phyloP scores from a whole-genome alignment of 352 stramenopile species.

The Blastocystis sp. region DNA sequence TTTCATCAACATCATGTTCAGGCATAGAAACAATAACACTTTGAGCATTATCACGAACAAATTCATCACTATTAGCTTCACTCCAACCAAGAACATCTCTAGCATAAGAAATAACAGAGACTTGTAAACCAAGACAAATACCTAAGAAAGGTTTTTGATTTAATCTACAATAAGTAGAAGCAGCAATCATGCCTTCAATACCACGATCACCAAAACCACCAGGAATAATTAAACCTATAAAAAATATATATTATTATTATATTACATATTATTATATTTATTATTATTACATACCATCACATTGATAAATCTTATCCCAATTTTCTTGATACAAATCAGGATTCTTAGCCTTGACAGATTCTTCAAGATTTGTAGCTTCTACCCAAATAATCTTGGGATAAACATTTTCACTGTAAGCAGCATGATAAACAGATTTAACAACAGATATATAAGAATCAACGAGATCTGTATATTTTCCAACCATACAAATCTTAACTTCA shows the following conservation, averaged over 20 bases:
- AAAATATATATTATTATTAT: conserved; percentile 65
- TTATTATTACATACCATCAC: conserved; percentile 45
- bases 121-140: conserved; percentile 87
- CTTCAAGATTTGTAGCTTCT: conserved; percentile 78
- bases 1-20: conserved; percentile 81
- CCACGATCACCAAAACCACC: conserved; percentile 91
- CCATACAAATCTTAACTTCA: conserved; percentile 83
- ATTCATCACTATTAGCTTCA: conserved; percentile 48
- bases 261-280: conserved; percentile 4
- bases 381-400: conserved; percentile 89
- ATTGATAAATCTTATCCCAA: conserved; percentile 71
- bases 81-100: conserved; percentile 34
- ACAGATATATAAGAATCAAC: conserved; percentile 95
- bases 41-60: conserved; percentile 49
- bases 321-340: conserved; percentile 55
- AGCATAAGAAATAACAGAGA: conserved; percentile 47
- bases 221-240: too few species aligned
- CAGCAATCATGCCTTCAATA: conserved; percentile 86
- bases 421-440: conserved; percentile 76
- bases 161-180: conserved; percentile 75
- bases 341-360: conserved; percentile 53
- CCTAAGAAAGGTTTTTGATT: conserved; percentile 84
- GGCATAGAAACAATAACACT: conserved; percentile 98
- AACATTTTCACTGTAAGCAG: conserved; percentile 70
- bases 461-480: conserved; percentile 95